Evolutionary conservation across 2,329 filamentous ascomycete species (phyloP), one percentile per base, ranked within the genome.

Genomic region (Verticillium zaregamsianum): DNA sequence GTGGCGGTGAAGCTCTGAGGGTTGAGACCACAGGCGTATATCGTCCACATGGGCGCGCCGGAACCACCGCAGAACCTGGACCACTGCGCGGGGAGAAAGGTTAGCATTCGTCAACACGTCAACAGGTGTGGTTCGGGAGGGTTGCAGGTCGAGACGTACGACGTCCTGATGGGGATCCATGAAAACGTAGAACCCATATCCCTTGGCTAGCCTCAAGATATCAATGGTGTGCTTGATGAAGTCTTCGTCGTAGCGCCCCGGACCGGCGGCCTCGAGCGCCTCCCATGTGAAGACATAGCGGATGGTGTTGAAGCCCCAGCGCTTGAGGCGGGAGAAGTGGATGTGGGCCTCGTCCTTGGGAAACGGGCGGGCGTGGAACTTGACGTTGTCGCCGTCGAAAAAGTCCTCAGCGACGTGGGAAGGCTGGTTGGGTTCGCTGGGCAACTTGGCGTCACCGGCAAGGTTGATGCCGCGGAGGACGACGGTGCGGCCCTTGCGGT

Each of bases 111-210:
- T 32, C 57, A 28, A 39, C 33, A 31, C 14, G 31, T 8, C 32
- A 37, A 40, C 11, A 23, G 14, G 17, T n/a, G 5, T n/a, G 35
- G 8, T 35, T 4, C 7, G 14, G 25, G 55, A 39, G 49, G 12
- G 11, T 25, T 23, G 20, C 35, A 14, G 25, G 33, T 37, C 32
- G 39, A 52, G 14, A 85, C 88, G 66, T 83, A 92, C 90, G 69
- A 98, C 94, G 79, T 99, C 95, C 81, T 99, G 95, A 74, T 99
- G 95, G 23, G 96, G 94, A 69, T 99, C 96, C 92, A 99, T 97
- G 73, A 97, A 98, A 58, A 99, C 83, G 71, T 96, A 97, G 74
- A 99, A 97, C 32, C 91, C 92, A 79, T 96, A 98, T 40, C 87
- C 83, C 73, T 93, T 97, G 40, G 93, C 93, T 66, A 93, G 81